Conservation (phyloP, 148 eudicot species). For the Dianthus caryophyllus region DNA sequence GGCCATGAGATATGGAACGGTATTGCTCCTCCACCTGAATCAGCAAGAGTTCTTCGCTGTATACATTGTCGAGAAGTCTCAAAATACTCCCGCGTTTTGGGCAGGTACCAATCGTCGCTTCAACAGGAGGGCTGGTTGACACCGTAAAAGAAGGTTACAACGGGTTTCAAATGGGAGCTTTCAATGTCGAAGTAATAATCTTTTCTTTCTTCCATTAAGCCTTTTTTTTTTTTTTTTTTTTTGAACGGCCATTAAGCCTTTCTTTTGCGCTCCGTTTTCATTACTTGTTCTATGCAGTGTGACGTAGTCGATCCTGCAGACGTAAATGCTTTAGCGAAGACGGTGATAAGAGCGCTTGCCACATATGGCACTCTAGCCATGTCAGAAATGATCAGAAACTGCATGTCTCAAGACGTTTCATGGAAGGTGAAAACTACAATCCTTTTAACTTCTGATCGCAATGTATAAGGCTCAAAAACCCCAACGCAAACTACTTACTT, state of each 20-base stretch:
- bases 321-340: constrained; percentile 54
- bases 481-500: not conserved
- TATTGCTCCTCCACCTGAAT: constrained; percentile 19
- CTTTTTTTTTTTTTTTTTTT: not conserved
- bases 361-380: constrained; percentile 57
- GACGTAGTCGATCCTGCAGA: constrained; percentile 70
- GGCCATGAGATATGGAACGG: constrained; percentile 95
- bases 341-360: constrained; percentile 59
- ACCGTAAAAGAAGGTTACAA: constrained; percentile 89
- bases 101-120: constrained; percentile 87
- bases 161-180: constrained; percentile 93
- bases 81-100: not conserved
- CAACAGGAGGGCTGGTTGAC: constrained; percentile 92
- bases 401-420: constrained; percentile 91
- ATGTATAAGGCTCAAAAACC: not conserved
- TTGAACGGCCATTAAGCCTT: not conserved
- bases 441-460: not conserved
- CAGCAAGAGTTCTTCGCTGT: not conserved
- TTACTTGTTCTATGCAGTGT: constrained; percentile 43
- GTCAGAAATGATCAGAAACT: constrained; percentile 67
- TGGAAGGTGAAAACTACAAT: constrained; percentile 70
- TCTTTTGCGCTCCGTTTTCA: no score
- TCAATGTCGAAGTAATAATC: constrained; percentile 62
- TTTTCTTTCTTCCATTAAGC: not conserved
- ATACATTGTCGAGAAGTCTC: not conserved